Percentiles rank a stretch among this genome's conserved stretches.
These are phyloP conservation scores for Oxalis stricta DNA, from an alignment of 441 rosid species.

Conservation along the genomic window DNA sequence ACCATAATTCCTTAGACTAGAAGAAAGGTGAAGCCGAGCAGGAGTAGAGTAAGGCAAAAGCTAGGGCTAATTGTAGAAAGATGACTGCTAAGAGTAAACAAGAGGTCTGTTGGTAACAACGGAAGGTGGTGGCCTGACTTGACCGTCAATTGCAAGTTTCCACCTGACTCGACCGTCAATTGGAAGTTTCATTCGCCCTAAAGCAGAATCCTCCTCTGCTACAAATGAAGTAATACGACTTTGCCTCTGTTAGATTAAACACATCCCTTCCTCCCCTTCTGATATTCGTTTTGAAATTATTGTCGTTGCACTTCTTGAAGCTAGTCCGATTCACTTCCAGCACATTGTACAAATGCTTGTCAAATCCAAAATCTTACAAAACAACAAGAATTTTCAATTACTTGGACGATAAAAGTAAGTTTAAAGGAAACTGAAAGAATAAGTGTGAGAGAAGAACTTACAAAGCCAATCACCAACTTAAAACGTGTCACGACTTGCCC, in stretches of 20 bases:
- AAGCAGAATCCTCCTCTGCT: constrained; percentile 24
- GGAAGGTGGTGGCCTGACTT: no score
- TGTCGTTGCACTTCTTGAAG: constrained; percentile 20
- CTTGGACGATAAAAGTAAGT: not conserved
- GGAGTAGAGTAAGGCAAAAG: no score
- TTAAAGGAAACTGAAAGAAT: no score
- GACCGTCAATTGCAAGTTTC: no score
- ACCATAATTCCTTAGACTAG: no score
- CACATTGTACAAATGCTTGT: constrained; percentile 23
- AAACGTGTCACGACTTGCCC: constrained; percentile 14
- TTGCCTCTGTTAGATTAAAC: constrained; percentile 27
- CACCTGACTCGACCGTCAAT: constrained; percentile 3
- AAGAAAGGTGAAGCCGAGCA: no score
- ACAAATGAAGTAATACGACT: constrained; percentile 31
- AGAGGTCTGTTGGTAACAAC: no score
- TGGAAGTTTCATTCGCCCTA: constrained; percentile 28
- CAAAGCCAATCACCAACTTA: constrained; percentile 23
- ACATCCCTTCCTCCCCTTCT: constrained; percentile 41
- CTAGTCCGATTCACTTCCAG: constrained; percentile 32
- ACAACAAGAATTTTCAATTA: not conserved
- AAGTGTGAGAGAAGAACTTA: constrained; percentile 4
- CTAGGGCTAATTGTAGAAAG: no score
- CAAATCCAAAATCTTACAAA: constrained; percentile 22
- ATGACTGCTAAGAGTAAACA: no score
- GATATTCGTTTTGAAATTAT: constrained; percentile 21